Base-by-base conservation (phyloP, 306 rosid species). In the Inga oerstediana region DNA sequence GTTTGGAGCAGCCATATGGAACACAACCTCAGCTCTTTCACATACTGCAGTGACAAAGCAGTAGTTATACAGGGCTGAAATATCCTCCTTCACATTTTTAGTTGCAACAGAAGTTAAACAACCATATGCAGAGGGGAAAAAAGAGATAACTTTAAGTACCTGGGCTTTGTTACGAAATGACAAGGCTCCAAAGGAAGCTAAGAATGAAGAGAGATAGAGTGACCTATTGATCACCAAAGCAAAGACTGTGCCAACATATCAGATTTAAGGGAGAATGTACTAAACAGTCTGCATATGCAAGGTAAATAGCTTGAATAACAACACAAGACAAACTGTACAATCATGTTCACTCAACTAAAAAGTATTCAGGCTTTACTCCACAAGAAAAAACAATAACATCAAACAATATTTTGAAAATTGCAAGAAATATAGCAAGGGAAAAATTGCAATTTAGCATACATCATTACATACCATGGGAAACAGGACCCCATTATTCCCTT, bases 1-100 rank as follows among this genome's bases (percentile, higher is more conserved):
- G 65, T 94, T 89, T 0, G 99, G 99, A 67, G 99, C 99, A 76
- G 99, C 99, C 99, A 94, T 92, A 77, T 97, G 99, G 79, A 94
- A 97, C 77, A 94, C 99, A 72, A 80, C 95, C 84, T 97, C 98
- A 56, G 85, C 97, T 56, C 98, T 98, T 79, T 91, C 89, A 51
- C 87, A 90, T 20, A 94, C 99, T 96, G 86, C 75, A 89, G 0
- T 22, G 49, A 84, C 61, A 52, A 48, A 10, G 1, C 45, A 68
- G 44, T 54, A 58, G 22, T 58, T 59, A 22, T 10, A 41, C 24
- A 77, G 22, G 41, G 61, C 72, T 37, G 13, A 76, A 34, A 61
- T 19, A 64, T 54, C 17, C 4, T 68, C 41, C 10, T 10, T 12
- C 15, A 41, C 19, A 71, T 41, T 41, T 3, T 70, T 73, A 22